Base-by-base conservation (phyloP, 495 filamentous ascomycete genomes). In the Penicillium pancosmium region DNA sequence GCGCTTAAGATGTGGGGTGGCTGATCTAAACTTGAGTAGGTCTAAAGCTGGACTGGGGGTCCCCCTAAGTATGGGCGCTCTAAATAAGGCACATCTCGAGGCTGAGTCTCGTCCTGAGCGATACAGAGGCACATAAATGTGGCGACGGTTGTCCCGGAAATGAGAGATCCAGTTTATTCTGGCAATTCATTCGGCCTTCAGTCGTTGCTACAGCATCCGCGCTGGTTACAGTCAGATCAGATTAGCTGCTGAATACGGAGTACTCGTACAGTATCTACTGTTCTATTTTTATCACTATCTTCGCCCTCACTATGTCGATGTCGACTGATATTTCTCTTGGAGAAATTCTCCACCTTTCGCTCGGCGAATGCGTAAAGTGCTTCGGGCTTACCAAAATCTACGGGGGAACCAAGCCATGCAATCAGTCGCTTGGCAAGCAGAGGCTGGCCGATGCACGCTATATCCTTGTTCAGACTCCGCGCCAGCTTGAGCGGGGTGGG, bases 321-420 rank as follows among this genome's bases (percentile, higher is more conserved):
- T 8, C 41, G 41, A 16, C 16, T 8, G 41, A 44, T 16, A 3
- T 19, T 18, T 44, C 46, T n/a, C 46, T 48, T n/a, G 46, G 46
- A 48, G 46, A 48, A 15, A 48, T 48, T 13, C 46, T 48, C 46
- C 18, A 48, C 46, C 25, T 48, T n/a, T 48, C 46, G 19, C 46
- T 48, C 6, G 46, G 21, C 10, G 19, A 27, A 48, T 0, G 9
- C 19, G 19, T 15, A 2, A 48, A 48, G 9, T 48, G 46, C 46
- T 48, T 48, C 21, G 46, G 46, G 9, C 18, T 9, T 9, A 48
- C 46, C 19, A 48, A 27, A 13, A 31, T 48, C 10, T 9, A 1
- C n/a, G 46, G 46, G 4, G 21, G 12, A 11, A 48, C 46, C 10
- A 48, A 9, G 23, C 19, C 19, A 15, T 48, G 46, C 21, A 25